These are phyloP conservation scores for Penicillium glabrum DNA, from an alignment of 2,329 filamentous ascomycete genomes.

Conservation along the genomic window DNA sequence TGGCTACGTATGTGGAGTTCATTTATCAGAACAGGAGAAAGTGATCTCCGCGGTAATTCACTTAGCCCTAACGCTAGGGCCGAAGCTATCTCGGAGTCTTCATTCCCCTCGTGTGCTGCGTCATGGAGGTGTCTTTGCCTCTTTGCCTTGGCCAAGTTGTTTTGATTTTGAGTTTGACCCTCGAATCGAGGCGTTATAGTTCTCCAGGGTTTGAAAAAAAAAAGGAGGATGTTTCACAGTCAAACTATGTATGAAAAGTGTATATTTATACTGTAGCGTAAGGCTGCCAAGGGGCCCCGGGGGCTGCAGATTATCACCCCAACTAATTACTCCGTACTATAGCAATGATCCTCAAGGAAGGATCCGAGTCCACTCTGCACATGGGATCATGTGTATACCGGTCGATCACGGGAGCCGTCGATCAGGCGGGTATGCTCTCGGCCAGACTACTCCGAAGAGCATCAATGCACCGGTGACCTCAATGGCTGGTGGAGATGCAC, in stretches of 20 bases:
- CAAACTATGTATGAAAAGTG: too few species aligned
- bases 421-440: constrained; percentile 7
- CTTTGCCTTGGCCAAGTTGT: not conserved
- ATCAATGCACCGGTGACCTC: constrained; percentile 1
- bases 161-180: not conserved
- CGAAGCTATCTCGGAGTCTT: not conserved
- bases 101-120: not conserved
- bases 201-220: not conserved
- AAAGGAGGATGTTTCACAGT: too few species aligned
- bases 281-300: too few species aligned
- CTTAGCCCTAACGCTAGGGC: not conserved
- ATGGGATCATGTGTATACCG: constrained; percentile 2
- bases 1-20: too few species aligned
- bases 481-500: not conserved
- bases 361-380: not conserved
- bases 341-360: not conserved
- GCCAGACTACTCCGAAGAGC: constrained; percentile 1
- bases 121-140: not conserved
- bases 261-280: too few species aligned
- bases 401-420: constrained; percentile 12
- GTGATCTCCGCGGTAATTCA: not conserved
- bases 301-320: not conserved
- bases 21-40: not conserved
- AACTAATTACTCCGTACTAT: not conserved
- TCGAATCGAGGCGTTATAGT: not conserved